Base-by-base conservation (phyloP, 345 rosid genomes). In the Citrus reticulata region DNA sequence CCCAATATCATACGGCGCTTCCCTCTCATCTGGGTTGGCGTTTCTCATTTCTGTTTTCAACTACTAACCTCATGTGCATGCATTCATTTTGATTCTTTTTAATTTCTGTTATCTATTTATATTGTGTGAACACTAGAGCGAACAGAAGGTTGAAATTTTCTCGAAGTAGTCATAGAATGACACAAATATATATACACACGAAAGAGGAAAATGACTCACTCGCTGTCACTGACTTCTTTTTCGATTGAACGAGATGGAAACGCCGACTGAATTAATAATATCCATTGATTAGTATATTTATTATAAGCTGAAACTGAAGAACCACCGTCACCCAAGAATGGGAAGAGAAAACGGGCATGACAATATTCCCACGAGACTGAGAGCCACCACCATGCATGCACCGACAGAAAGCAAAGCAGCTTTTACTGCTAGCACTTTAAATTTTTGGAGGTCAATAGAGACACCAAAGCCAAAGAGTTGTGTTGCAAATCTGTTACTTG, bases 1-100 rank as follows among this genome's bases (percentile, higher is more conserved):
- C 64, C 77, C 73, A 58, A 73, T 71, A 40, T 72, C 84, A 78
- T 57, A 66, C 81, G 79, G 77, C 68, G 79, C 65, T 84, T 76
- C 84, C 85, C 76, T 72, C 82, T 32, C 77, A 60, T 61, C 67
- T 73, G 79, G 86, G 81, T 62, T 79, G 49, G 49, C 1, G 49
- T 42, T 42, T 11, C 49, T 42, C 11, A 42, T 42, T 2, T 84
- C 81, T 62, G 66, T 73, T 78, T 75, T 13, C 72, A 66, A 73
- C 22, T 5, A 20, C 54, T 55, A 34, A 34, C 40, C 30, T 17
- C 22, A 72, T 39, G 20, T 19, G 40, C 85, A 73, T 79, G 81
- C 80, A 55, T 75, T 64, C 74, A 68, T 69, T 5, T 32, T 32
- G 46, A 54, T 32, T 9, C 4, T 9, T 42, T 42, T 42, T 0